phyloP scores from a whole-genome alignment of 2,329 filamentous ascomycete species.

The Alternaria consortialis region DNA sequence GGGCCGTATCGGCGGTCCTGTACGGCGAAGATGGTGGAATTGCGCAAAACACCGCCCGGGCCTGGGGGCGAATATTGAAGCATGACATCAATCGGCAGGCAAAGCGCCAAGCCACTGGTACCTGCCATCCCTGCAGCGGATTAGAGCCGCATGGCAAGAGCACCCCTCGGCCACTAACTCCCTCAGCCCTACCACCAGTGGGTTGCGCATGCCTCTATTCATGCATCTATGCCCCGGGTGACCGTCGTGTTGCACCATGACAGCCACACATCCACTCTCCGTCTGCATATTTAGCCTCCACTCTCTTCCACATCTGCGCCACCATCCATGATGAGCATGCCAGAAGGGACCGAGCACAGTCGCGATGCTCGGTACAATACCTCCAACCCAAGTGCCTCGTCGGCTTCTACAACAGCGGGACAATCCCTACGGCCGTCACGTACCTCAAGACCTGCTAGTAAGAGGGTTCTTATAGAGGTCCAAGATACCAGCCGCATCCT shows the following conservation, averaged over 20 bases:
- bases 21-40: conserved; percentile 17
- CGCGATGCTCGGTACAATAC: conserved; percentile 9
- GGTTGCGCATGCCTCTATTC: neutral
- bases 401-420: neutral
- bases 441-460: neutral
- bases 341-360: conserved; percentile 16
- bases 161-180: conserved; percentile 14
- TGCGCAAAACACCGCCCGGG: conserved; percentile 2
- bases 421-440: conserved; percentile 2
- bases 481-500: conserved; percentile 39
- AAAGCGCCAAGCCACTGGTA: conserved; percentile 17
- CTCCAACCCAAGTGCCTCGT: neutral
- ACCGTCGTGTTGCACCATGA: conserved; percentile 3
- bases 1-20: conserved; percentile 8
- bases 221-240: neutral
- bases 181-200: conserved; percentile 20
- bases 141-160: conserved; percentile 22
- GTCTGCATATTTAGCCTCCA: conserved; percentile 6
- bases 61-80: conserved; percentile 26
- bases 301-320: neutral
- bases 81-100: conserved; percentile 22
- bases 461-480: conserved; percentile 30
- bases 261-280: conserved; percentile 2
- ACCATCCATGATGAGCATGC: conserved; percentile 35
- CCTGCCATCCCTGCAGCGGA: conserved; percentile 28